Evolutionary conservation across 129 eudicot species (phyloP), one percentile per base, ranked within the genome.

Genomic region (Flaveria robusta): DNA sequence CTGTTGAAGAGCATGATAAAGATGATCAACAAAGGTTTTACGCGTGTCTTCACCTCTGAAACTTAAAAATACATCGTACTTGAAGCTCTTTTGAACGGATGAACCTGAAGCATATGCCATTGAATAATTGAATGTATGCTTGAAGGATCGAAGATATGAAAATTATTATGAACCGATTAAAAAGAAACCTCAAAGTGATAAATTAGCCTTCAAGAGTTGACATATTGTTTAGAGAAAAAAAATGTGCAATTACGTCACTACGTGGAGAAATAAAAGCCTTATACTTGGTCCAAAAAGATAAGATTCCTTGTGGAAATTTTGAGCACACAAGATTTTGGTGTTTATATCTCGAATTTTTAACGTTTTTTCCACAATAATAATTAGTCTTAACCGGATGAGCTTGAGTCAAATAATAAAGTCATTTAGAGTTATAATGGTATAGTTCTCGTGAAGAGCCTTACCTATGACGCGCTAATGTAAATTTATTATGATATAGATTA

Each of bases 41-140:
- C 51, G 51, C 0, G 51, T 46, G 51, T 46, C 51, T 46, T 46
- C 51, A 46, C 51, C 51, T 46, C 51, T 46, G 13, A 46, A 55
- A 55, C 62, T 58, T 18, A 58, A 58, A 3, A 58, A 58, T 58
- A 58, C 65, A 58, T 58, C 65, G 12, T 58, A 58, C 34, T 58
- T 58, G 65, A 58, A 58, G 34, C 34, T 58, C 34, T 58, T 58
- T 58, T 23, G 65, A 11, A 22, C 11, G 65, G 37, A 58, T 58
- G 65, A 58, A 58, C 27, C 4, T 55, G 37, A 9, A 58, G 37
- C 34, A 23, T 16, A 58, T 58, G 65, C 34, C 65, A 58, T 58
- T 24, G 37, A 24, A 24, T 58, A 37, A 58, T 58, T 24, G 37
- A 24, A 24, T 58, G 65, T 58, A 23, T 58, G 34, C 13, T 58